Percentiles rank a stretch among this genome's conserved stretches.
phyloP scores from a whole-genome alignment of 164 flowering plant species.

The Kalanchoe fedtschenkoi region DNA sequence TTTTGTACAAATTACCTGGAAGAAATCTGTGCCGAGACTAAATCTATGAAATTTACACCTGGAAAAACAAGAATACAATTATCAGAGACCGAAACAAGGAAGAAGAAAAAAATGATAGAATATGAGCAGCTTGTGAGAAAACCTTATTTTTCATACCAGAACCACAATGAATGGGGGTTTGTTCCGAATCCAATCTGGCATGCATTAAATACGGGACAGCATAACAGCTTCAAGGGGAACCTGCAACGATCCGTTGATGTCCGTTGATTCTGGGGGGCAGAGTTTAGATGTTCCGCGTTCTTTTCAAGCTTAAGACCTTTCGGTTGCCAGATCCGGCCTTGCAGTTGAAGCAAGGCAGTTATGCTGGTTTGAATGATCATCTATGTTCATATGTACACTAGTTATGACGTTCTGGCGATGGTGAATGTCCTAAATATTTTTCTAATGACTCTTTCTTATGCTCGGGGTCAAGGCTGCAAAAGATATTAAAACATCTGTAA shows the following conservation, averaged over 20 bases:
- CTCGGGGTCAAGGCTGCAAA: constrained; percentile 90
- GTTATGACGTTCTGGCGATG: constrained; percentile 19
- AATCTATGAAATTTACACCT: constrained; percentile 26
- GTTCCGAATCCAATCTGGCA: not conserved
- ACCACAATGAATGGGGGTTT: not conserved
- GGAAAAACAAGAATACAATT: constrained; percentile 11
- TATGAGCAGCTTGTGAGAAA: not conserved
- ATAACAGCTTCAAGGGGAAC: not conserved
- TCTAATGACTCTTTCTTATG: constrained; percentile 80
- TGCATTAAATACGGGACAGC: not conserved
- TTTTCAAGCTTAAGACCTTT: not conserved
- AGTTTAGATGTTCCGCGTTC: not conserved
- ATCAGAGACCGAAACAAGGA: not conserved
- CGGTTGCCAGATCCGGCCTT: not conserved
- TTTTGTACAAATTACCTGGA: constrained; percentile 16
- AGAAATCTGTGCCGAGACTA: constrained; percentile 14
- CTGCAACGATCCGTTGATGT: not conserved
- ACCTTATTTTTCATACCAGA: not conserved
- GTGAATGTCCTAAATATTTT: constrained; percentile 62
- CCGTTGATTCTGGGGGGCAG: not conserved
- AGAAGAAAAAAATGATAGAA: not conserved
- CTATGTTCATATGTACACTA: constrained; percentile 5
- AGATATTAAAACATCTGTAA: constrained; percentile 3
- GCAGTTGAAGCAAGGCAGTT: not conserved
- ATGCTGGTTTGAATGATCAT: not conserved